A percentile compares a stretch with the other conserved stretches of the same genome.
phyloP scores from a whole-genome alignment of 768 basidiomycete genomes.

The Panellus pusillus region DNA sequence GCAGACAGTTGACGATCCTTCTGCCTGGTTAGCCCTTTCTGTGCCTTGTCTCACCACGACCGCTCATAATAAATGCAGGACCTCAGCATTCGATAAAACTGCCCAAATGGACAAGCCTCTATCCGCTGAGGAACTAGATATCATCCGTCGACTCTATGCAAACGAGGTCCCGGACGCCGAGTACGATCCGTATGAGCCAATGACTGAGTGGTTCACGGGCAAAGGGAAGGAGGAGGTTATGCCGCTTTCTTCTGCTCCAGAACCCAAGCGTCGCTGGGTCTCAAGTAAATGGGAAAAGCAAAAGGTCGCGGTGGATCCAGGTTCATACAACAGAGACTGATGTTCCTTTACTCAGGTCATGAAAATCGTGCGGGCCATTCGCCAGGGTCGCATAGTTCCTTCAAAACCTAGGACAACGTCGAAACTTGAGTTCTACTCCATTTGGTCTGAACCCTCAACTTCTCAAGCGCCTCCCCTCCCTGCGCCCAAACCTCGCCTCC shows the following conservation, averaged over 20 bases:
- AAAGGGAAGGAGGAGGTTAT: constrained; percentile 93
- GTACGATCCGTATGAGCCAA: constrained; percentile 94
- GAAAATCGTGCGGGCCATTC: constrained; percentile 99
- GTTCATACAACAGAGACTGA: not conserved
- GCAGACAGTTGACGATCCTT: constrained; percentile 87
- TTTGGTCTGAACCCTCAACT: constrained; percentile 85
- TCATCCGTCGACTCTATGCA: constrained; percentile 87
- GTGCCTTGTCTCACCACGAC: not conserved
- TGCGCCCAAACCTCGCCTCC: constrained; percentile 87
- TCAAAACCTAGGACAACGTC: constrained; percentile 79
- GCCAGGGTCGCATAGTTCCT: constrained; percentile 91
- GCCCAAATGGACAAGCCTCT: constrained; percentile 84
- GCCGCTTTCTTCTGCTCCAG: constrained; percentile 88
- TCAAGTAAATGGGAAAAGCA: constrained; percentile 99
- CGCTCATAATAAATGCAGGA: constrained; percentile 50
- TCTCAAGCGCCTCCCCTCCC: constrained; percentile 83
- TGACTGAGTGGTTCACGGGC: constrained; percentile 95
- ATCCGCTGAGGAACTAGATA: constrained; percentile 88
- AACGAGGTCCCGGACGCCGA: constrained; percentile 88
- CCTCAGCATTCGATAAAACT: constrained; percentile 88
- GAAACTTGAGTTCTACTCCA: constrained; percentile 75
- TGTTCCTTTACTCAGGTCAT: constrained; percentile 65
- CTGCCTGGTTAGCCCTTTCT: constrained; percentile 64
- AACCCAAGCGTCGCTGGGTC: constrained; percentile 95
- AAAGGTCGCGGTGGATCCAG: constrained; percentile 60